Base-by-base conservation (phyloP, 192 early-diverging fungal species). In the Spizellomyces sp. region DNA sequence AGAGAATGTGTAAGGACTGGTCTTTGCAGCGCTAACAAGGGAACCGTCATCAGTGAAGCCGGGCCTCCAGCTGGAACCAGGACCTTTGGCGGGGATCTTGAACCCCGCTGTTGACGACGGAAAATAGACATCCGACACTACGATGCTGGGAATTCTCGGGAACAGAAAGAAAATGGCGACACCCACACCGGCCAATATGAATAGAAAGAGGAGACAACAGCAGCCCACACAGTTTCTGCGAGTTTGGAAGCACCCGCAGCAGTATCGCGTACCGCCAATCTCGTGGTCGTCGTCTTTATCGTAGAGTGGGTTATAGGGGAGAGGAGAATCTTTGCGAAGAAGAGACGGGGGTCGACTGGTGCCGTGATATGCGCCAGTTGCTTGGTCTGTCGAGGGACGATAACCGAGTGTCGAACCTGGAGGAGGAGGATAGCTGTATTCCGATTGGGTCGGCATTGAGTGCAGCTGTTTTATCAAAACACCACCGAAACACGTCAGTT, bases 101-200 rank as follows among this genome's bases (percentile, higher is more conserved):
- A 46, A 60, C 5, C 44, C 66, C n/a, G 41, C 62, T 2, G 58
- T 6, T 22, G 22, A 15, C 1, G 56, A 19, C 7, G 66, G 73
- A 3, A 76, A 5, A 48, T 54, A 69, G 2, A 75, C 75, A 36
- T 54, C 55, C 19, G 65, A 73, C 2, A 80, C 52, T 52, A 22
- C 55, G 22, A 80, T 44, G n/a, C 9, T 22, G 8, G 79, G 79
- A 8, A 71, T 59, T 19, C 75, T 50, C 19, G 79, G 75, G 14
- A 42, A 80, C 66, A 80, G 59, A 50, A 77, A 75, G 70, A 68
- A 80, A 12, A 46, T 21, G 5, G 66, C 69, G 43, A 77, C 48
- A 10, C 75, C 79, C 19, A 80, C 55, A 43, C 66, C 67, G 1
- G 47, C 64, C 19, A 77, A 45, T 3, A 80, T 14, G 5, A 80